These are phyloP conservation scores for Mimosa bimucronata DNA, from an alignment of 306 rosid species.

Conservation along the genomic window DNA sequence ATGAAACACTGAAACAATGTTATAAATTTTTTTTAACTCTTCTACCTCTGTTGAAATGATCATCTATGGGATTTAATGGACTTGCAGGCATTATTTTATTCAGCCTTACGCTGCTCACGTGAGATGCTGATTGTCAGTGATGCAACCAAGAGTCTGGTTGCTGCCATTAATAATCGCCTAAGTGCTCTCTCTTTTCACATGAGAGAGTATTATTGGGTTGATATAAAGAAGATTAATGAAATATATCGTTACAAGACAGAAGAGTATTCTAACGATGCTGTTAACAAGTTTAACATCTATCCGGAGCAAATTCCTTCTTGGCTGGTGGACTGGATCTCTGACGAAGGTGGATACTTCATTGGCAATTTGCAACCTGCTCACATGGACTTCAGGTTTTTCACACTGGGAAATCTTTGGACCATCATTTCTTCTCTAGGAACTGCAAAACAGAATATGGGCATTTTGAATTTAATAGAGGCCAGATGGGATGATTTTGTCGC, in stretches of 20 bases:
- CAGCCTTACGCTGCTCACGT: slow-evolving; percentile 80
- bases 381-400: slow-evolving; percentile 94
- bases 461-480: slow-evolving; percentile 76
- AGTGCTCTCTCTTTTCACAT: slow-evolving; percentile 92
- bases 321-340: slow-evolving; percentile 93
- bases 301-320: slow-evolving; percentile 97
- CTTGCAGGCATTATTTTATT: slow-evolving; percentile 77
- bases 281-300: slow-evolving; percentile 92
- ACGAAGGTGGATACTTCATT: slow-evolving; percentile 87
- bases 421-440: slow-evolving; percentile 85
- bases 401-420: slow-evolving; percentile 92
- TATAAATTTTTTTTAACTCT: slow-evolving; percentile 4
- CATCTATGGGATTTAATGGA: background rate
- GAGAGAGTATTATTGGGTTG: slow-evolving; percentile 92
- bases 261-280: slow-evolving; percentile 88
- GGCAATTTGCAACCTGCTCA: slow-evolving; percentile 96
- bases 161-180: slow-evolving; percentile 78
- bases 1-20: background rate
- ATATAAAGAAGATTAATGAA: slow-evolving; percentile 85
- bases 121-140: slow-evolving; percentile 88
- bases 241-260: slow-evolving; percentile 93
- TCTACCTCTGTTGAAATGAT: slow-evolving; percentile 22
- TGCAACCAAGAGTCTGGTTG: slow-evolving; percentile 67
- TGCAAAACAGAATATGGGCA: slow-evolving; percentile 63
- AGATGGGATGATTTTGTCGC: slow-evolving; percentile 92